A percentile compares a stretch with the other conserved stretches of the same genome.
These are phyloP conservation scores for Alternaria atra DNA, from an alignment of 2,329 filamentous ascomycete genomes.

Conservation along the genomic window DNA sequence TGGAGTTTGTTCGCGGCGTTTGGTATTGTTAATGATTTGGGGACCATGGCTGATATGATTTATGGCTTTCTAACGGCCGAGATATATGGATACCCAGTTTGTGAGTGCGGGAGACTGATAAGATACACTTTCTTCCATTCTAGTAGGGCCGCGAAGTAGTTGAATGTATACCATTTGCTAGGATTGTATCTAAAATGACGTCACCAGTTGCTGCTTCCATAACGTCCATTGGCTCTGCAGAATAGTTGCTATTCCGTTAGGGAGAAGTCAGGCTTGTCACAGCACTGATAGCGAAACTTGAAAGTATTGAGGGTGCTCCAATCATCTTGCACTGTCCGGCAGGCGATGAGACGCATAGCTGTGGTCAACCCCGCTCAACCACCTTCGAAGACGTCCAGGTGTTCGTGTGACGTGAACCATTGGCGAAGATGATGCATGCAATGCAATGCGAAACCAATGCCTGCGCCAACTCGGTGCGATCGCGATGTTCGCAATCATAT, in stretches of 20 bases:
- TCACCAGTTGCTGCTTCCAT: neutral
- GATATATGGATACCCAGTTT: slow-evolving; percentile 39
- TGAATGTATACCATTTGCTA: slow-evolving; percentile 13
- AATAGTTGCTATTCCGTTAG: neutral
- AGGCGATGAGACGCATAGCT: slow-evolving; percentile 20
- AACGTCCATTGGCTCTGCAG: neutral
- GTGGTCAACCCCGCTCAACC: slow-evolving; percentile 14
- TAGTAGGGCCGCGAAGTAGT: slow-evolving; percentile 7
- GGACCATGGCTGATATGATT: slow-evolving; percentile 21
- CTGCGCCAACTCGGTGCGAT: neutral
- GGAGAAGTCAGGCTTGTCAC: neutral
- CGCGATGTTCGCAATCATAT: neutral
- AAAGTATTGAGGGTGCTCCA: slow-evolving; percentile 16
- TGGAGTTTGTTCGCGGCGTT: slow-evolving; percentile 16
- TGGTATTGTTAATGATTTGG: slow-evolving; percentile 7
- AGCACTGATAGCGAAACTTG: slow-evolving; percentile 7
- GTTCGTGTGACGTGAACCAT: neutral
- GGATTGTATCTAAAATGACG: slow-evolving; percentile 3
- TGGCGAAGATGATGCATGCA: neutral
- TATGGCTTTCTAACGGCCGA: slow-evolving; percentile 33
- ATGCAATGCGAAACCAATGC: neutral
- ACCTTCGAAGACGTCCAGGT: neutral
- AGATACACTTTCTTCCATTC: slow-evolving; percentile 4
- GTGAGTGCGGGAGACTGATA: slow-evolving; percentile 12
- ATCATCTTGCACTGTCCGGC: slow-evolving; percentile 10